Evolutionary conservation across 1,284 basidiomycete species (phyloP).

Genomic region (Moniliella sp.): DNA sequence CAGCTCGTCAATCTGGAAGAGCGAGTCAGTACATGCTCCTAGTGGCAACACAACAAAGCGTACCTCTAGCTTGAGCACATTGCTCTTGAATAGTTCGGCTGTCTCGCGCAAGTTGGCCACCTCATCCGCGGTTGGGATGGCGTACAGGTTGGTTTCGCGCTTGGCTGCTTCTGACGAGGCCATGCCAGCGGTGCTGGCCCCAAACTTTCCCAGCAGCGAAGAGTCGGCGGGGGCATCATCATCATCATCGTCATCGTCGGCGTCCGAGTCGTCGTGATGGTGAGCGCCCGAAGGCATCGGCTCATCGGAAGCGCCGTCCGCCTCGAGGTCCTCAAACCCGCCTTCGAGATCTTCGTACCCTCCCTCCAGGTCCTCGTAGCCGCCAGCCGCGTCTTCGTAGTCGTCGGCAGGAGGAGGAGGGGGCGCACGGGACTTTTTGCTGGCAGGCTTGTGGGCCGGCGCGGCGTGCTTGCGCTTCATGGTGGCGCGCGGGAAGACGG

Average conservation of each 20-base stretch:
- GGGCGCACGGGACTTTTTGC: neutral
- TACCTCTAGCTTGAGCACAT: slow-evolving; percentile 63
- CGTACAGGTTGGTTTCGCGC: slow-evolving; percentile 33
- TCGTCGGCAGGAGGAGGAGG: neutral
- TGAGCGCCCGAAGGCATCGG: slow-evolving; percentile 11
- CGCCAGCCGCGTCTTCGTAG: neutral
- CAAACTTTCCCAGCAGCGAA: too few species aligned
- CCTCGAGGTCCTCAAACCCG: slow-evolving; percentile 16
- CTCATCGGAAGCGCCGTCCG: slow-evolving; percentile 22
- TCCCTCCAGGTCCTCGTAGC: neutral
- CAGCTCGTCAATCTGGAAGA: slow-evolving; percentile 23
- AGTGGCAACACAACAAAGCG: slow-evolving; percentile 6
- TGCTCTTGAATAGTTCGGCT: slow-evolving; percentile 56
- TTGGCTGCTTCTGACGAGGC: too few species aligned
- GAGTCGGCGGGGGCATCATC: too few species aligned
- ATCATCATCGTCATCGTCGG: slow-evolving; percentile 6
- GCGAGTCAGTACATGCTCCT: neutral
- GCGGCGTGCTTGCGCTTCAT: slow-evolving; percentile 2
- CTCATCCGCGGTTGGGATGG: slow-evolving; percentile 43
- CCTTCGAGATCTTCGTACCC: slow-evolving; percentile 1
- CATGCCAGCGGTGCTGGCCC: too few species aligned
- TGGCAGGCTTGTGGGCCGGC: too few species aligned
- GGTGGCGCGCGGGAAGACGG: neutral
- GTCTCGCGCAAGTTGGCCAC: slow-evolving; percentile 55
- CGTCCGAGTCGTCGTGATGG: slow-evolving; percentile 14